A percentile compares a stretch with the other conserved stretches of the same genome.
Evolutionary conservation across 192 early-diverging fungal species (phyloP).

Genomic region (Coemansia sp.): DNA sequence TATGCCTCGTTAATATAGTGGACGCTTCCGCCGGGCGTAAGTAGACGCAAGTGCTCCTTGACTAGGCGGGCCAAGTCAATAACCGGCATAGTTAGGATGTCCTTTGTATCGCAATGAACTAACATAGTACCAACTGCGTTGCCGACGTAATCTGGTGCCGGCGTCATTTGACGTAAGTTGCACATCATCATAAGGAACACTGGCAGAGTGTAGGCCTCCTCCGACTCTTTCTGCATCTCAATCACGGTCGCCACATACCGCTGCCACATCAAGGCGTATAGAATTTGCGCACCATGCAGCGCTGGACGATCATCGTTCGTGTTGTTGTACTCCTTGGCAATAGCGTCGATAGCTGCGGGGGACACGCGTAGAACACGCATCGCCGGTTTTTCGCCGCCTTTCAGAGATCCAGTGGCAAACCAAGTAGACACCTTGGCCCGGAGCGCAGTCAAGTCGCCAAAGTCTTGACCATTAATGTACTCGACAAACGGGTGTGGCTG

Average conservation of each 20-base stretch:
- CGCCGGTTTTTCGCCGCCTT: neutral
- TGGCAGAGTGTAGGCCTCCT: neutral
- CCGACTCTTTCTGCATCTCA: neutral
- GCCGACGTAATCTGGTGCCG: too few species aligned
- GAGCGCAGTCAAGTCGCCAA: neutral
- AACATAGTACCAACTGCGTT: too few species aligned
- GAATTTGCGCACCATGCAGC: too few species aligned
- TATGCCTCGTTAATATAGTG: conserved; percentile 3
- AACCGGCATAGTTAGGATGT: too few species aligned
- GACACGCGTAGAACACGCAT: neutral
- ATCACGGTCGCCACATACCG: neutral
- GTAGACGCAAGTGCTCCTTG: too few species aligned
- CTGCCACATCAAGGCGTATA: neutral
- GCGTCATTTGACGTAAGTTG: too few species aligned
- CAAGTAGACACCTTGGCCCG: neutral
- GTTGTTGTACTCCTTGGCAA: neutral
- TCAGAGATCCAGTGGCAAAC: neutral
- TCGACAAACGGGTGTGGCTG: neutral
- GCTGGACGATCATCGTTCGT: too few species aligned
- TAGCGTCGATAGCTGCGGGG: neutral
- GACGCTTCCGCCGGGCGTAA: too few species aligned
- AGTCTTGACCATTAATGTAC: neutral
- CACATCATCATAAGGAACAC: too few species aligned
- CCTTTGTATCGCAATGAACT: too few species aligned
- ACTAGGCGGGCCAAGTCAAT: too few species aligned